Base-by-base conservation (phyloP, 1,284 basidiomycete genomes). In the Trametes polyzona region DNA sequence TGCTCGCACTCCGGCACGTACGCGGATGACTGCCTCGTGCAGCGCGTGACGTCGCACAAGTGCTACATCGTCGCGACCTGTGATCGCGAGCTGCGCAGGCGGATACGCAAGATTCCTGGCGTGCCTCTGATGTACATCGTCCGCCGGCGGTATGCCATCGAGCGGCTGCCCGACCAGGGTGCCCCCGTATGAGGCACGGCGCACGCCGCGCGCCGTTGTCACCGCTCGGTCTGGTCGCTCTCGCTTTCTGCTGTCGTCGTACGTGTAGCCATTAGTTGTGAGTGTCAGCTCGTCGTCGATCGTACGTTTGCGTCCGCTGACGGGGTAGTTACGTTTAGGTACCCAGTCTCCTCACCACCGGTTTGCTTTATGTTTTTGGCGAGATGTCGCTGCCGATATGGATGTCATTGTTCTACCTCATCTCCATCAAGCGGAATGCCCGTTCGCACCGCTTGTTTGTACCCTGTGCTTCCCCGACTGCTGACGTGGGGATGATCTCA, bases 31-130 rank as follows among this genome's bases (percentile, higher is more conserved):
- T 99, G 97, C 73, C 84, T 99, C 27, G 90, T 99, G 17, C 92
- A 99, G 70, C 87, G 97, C 32, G 93, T 98, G 16, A 93, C 91
- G 3, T 87, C 94, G 21, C 95, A 96, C 78, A 93, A 95, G 72
- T 98, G 96, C 75, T 99, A 94, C 74, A 91, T 99, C 67, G 96
- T 99, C 26, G 97, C 97, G 16, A 99, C 97, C 30, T 99, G 97
- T 71, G 97, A 99, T 82, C 82, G 96, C 58, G 96, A 98, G 69
- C 82, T 99, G 36, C 83, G 97, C 36, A 80, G 96, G 47, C 82
- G 97, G 52, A 90, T 99, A 71, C 84, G 97, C 33, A 96, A 98
- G 73, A 83, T 97, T 27, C 96, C 96, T 29, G 95, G 95, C 57
- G 92, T 97, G 35, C 95, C 95, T 47, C 79, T 97, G 62, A 96